Conservation (phyloP, 2,329 filamentous ascomycete species). For the Venturiaceae sp. region DNA sequence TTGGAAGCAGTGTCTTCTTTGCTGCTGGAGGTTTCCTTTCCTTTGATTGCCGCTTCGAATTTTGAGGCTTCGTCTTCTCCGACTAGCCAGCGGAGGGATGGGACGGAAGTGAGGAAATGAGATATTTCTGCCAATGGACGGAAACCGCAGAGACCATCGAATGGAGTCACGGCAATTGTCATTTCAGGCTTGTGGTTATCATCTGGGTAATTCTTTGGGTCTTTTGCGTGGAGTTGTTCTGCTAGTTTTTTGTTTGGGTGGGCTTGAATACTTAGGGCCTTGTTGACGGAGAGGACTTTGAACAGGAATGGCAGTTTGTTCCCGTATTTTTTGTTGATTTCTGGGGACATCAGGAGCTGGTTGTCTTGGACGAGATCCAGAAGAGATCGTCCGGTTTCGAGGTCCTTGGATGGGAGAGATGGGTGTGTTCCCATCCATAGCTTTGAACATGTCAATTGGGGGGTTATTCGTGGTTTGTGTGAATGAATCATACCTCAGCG, state of each 20-base stretch:
- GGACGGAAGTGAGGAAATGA: conserved; percentile 65
- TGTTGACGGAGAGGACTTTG: conserved; percentile 94
- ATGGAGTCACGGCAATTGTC: conserved; percentile 94
- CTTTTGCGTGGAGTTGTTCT: conserved; percentile 73
- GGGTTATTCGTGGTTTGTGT: background rate
- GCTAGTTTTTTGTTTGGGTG: conserved; percentile 94
- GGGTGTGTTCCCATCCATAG: conserved; percentile 99
- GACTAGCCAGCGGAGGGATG: conserved; percentile 37
- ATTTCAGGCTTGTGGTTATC: conserved; percentile 99
- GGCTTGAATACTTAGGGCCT: conserved; percentile 93
- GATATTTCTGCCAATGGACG: conserved; percentile 76
- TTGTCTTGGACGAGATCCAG: conserved; percentile 85
- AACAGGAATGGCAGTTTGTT: conserved; percentile 89
- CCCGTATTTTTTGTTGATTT: conserved; percentile 66
- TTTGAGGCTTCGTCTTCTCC: conserved; percentile 35
- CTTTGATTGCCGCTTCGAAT: conserved; percentile 39
- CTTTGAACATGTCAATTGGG: conserved; percentile 36
- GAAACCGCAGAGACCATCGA: conserved; percentile 94
- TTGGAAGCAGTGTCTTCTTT: conserved; percentile 42
- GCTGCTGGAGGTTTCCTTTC: conserved; percentile 40
- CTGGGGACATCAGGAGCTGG: conserved; percentile 64
- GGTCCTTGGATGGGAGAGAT: conserved; percentile 85
- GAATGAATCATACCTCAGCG: conserved; percentile 56
- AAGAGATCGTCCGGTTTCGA: conserved; percentile 73
- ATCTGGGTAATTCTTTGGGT: conserved; percentile 89